These are phyloP conservation scores for Gastrodia elata DNA, from an alignment of 106 monocot species.

Conservation along the genomic window DNA sequence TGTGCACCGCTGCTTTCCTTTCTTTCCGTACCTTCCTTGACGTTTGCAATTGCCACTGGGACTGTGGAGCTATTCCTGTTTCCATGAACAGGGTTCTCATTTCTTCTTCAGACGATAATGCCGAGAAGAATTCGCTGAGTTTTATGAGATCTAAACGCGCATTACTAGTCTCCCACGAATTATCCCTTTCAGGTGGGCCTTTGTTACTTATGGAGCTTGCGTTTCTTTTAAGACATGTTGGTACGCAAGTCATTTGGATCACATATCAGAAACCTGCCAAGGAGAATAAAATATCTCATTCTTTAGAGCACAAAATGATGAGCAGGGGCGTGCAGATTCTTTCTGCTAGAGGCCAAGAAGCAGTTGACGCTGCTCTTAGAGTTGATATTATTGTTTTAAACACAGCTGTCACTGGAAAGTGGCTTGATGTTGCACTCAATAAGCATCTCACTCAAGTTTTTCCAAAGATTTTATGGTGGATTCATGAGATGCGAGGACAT, in stretches of 20 bases:
- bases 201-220: conserved; percentile 93
- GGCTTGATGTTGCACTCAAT: conserved; percentile 79
- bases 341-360: conserved; percentile 64
- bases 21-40: conserved; percentile 30
- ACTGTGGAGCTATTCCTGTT: background rate
- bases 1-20: conserved; percentile 27
- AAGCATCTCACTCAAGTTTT: conserved; percentile 57
- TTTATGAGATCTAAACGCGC: conserved; percentile 79
- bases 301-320: conserved; percentile 80
- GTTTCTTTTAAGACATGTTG: conserved; percentile 74
- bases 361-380: conserved; percentile 57
- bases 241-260: conserved; percentile 64
- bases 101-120: background rate
- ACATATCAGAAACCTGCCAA: conserved; percentile 58
- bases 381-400: conserved; percentile 83
- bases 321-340: conserved; percentile 62
- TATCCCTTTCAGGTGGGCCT: conserved; percentile 97
- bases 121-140: conserved; percentile 34
- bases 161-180: conserved; percentile 90
- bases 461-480: conserved; percentile 96
- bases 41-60: conserved; percentile 20
- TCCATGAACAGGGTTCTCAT: background rate
- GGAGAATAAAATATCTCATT: conserved; percentile 44
- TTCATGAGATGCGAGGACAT: conserved; percentile 99
- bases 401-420: conserved; percentile 97